Conservation (phyloP, 176 grass and related monocot species). For the Aegilops speltoides region DNA sequence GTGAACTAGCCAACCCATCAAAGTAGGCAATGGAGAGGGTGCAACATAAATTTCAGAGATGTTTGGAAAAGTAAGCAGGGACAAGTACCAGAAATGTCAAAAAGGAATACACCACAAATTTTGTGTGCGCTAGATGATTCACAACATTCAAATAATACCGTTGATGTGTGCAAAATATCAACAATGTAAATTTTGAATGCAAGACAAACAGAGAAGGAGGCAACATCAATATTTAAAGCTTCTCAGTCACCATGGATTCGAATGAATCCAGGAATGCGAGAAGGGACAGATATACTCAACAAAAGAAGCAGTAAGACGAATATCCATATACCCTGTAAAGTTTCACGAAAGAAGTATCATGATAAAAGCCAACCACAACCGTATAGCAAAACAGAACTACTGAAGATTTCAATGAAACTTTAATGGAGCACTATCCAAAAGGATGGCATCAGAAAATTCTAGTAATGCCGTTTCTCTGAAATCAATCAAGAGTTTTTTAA, state of each 20-base stretch:
- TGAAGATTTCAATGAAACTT: too few relatives aligned
- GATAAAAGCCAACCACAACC: neutral
- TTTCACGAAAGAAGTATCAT: neutral
- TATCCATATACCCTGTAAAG: neutral
- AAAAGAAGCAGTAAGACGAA: neutral
- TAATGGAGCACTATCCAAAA: too few relatives aligned
- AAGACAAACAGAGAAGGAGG: conserved; percentile 8
- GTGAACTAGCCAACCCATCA: neutral
- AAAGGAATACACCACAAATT: neutral
- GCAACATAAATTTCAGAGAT: neutral
- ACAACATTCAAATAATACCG: neutral
- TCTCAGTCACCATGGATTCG: neutral
- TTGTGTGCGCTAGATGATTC: neutral
- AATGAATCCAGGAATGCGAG: neutral
- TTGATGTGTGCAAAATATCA: neutral
- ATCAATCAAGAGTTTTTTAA: too few relatives aligned
- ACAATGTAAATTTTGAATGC: neutral
- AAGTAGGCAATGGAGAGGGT: neutral
- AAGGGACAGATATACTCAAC: neutral
- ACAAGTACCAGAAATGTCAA: neutral
- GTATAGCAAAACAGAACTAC: neutral
- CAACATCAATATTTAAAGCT: neutral
- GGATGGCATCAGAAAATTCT: too few relatives aligned
- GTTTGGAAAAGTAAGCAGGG: neutral
- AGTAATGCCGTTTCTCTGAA: too few relatives aligned